phyloP scores from a whole-genome alignment of 139 green algal species.

The Trebouxia sp. region DNA sequence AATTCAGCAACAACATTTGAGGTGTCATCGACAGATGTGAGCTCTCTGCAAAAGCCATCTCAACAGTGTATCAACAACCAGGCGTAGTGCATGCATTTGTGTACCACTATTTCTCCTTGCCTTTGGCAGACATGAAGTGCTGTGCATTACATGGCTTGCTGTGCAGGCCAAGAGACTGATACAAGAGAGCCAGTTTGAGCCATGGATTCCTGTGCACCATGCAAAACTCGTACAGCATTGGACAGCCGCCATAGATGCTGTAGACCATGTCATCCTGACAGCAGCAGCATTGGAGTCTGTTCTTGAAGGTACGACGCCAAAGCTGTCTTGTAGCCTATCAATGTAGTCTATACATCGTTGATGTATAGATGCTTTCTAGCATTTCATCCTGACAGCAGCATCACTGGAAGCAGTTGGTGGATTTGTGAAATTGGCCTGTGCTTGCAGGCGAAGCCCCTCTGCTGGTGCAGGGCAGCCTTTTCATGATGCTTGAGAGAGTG shows the following conservation, averaged over 20 bases:
- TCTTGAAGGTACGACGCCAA: constrained; percentile 20
- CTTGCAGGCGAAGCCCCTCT: constrained; percentile 14
- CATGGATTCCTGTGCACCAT: neutral
- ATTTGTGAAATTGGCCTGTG: neutral
- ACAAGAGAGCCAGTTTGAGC: neutral
- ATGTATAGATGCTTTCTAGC: too few relatives aligned
- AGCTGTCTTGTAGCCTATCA: too few relatives aligned
- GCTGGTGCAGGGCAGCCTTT: constrained; percentile 11
- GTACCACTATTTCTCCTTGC: too few relatives aligned
- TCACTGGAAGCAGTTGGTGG: too few relatives aligned
- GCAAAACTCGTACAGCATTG: neutral
- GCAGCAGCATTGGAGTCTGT: constrained; percentile 15
- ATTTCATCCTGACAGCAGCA: too few relatives aligned
- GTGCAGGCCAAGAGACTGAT: constrained; percentile 3
- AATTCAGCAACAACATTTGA: neutral
- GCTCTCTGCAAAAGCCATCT: too few relatives aligned
- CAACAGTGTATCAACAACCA: too few relatives aligned
- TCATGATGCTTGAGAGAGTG: neutral
- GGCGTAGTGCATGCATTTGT: too few relatives aligned
- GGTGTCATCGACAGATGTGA: too few relatives aligned
- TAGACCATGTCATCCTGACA: constrained; percentile 23
- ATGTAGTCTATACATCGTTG: too few relatives aligned
- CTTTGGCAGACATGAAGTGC: neutral
- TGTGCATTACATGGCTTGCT: neutral
- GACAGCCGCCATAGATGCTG: neutral